Evolutionary conservation across 1,139 yeast species (phyloP), one percentile per base, ranked within the genome.

Genomic region (Hyphopichia buzzinii): DNA sequence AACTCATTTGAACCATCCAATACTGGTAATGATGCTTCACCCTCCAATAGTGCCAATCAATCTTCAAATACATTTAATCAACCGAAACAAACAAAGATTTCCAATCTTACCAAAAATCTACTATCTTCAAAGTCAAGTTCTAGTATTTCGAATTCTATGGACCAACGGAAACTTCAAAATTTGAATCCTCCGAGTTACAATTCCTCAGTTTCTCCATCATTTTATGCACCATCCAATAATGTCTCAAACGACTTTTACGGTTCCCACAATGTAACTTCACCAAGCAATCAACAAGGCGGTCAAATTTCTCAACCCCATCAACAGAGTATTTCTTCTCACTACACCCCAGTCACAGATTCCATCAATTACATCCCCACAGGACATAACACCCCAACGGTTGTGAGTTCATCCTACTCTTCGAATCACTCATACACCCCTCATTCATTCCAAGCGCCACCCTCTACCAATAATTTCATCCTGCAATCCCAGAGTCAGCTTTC

Each of bases 341-440:
- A 14, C 13, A 23, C 35, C 8, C 25, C 38, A 13, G 39, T 51
- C 46, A 39, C 55, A 47, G 57, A 63, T 38, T 53, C 65, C 38
- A 40, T 62, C 46, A 61, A 62, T 46, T 69, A 64, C 44, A 63
- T 70, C 15, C 74, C 75, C 8, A 56, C 69, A 14, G 61, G 70
- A 34, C 82, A 77, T 50, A 74, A 77, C 50, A 74, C 81, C 2
- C 84, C 83, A 4, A 73, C 73, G 31, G 76, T 67, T 31, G 71
- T 77, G 13, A 67, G 75, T 42, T 61, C 70, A 10, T 73, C 79
- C 4, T 74, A 74, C 50, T 57, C 69, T 10, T 67, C 74, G 10
- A 61, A 61, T 43, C 64, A 62, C 43, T 63, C 72, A 25, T 71
- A 68, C 42, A 65, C 71, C 8, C 67, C 72, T 17, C 17, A 15